phyloP scores from a whole-genome alignment of 2,329 filamentous ascomycete species.

The Chaetoscypha palmicola region DNA sequence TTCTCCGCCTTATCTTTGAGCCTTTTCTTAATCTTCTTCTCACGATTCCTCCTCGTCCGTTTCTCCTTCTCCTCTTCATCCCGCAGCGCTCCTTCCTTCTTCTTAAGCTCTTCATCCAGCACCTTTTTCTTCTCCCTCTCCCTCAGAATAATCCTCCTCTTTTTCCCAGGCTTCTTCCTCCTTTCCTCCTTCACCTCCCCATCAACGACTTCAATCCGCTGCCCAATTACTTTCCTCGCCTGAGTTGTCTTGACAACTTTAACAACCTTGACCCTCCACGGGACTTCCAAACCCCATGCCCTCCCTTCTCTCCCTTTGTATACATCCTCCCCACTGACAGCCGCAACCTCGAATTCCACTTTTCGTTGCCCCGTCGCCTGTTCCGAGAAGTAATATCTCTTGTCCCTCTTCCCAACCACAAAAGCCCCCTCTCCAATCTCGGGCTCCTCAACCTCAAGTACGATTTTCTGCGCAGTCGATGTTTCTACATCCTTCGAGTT shows the following conservation, averaged over 20 bases:
- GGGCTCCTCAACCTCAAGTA: constrained; percentile 39
- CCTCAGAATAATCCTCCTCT: constrained; percentile 46
- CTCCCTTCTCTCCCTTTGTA: constrained; percentile 36
- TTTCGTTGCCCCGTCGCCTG: constrained; percentile 33
- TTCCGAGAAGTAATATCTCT: constrained; percentile 42
- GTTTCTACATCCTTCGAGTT: background rate
- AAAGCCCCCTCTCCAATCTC: constrained; percentile 36
- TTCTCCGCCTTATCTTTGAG: constrained; percentile 52
- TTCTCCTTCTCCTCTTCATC: constrained; percentile 52
- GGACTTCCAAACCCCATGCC: constrained; percentile 52
- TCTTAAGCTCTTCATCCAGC: constrained; percentile 30
- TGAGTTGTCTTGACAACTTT: constrained; percentile 25
- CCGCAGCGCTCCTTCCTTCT: constrained; percentile 39
- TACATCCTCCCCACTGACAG: constrained; percentile 48
- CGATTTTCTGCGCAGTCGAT: constrained; percentile 40
- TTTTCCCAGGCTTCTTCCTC: constrained; percentile 50
- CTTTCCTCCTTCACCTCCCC: constrained; percentile 14
- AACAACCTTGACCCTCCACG: constrained; percentile 50
- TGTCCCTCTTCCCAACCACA: constrained; percentile 36
- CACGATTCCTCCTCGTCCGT: constrained; percentile 53
- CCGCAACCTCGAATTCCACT: constrained; percentile 38
- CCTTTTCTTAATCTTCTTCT: constrained; percentile 52
- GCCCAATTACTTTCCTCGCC: constrained; percentile 15
- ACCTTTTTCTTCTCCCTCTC: constrained; percentile 35
- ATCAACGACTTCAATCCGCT: constrained; percentile 2